Base-by-base conservation (phyloP, 148 eudicot genomes). In the Pouteria glomerata region DNA sequence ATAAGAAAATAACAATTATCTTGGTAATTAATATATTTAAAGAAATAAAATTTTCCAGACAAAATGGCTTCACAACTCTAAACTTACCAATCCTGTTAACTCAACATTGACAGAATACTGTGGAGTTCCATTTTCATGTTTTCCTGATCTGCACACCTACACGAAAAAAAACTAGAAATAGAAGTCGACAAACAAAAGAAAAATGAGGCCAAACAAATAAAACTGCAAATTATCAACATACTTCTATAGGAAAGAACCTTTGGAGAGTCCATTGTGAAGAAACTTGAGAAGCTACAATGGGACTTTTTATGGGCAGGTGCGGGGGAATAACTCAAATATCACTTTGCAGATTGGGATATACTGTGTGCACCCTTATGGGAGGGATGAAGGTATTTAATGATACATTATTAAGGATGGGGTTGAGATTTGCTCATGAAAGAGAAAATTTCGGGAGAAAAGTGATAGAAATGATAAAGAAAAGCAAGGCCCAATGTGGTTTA, bases 81-180 rank as follows among this genome's bases (percentile, higher is more conserved):
- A 66, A 83, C 91, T 55, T 69, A 94, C 98, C 97, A 91, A 69
- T 70, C 77, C 71, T 29, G 73, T 72, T 66, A 86, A 66, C 82
- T 89, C 88, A 37, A 79, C 73, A 4, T 82, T 73, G 73, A 91
- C 71, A 10, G 90, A 88, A 83, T 89, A 94, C 67, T 91, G 93
- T 70, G 98, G 97, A 75, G 82, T 81, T 76, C 88, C 91, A 72
- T 72, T 81, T 73, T 86, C 90, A 70, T 88, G 83, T 73, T 84
- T 91, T 48, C 91, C 98, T 21, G 88, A 86, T 79, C 87, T 89
- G 75, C 82, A 81, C 77, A 94, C 96, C 97, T 94, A 52, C 75
- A 79, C 7, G 66, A 39, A 42, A 72, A 27, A 68, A 58, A 66
- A 74, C 59, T 29, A 62, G 59, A 76, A 70, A 50, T 19, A 37